These are phyloP conservation scores for Leccinum subtestaceum DNA, from an alignment of 768 basidiomycete genomes.

Conservation along the genomic window DNA sequence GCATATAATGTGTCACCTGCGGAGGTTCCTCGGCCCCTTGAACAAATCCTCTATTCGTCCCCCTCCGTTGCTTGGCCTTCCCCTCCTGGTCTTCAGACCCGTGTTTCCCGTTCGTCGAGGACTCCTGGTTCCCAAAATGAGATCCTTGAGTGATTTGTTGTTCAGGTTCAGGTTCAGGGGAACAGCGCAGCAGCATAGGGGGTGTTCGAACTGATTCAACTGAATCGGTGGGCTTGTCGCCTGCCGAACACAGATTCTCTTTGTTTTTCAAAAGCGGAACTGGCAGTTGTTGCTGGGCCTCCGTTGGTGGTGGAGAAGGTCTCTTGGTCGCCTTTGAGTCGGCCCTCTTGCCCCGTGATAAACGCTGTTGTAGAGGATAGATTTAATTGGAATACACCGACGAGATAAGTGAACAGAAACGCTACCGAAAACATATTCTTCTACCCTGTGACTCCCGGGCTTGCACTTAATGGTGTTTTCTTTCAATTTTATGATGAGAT, in stretches of 20 bases:
- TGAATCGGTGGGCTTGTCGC: neutral
- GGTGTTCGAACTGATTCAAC: too few relatives aligned
- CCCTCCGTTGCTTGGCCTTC: too few relatives aligned
- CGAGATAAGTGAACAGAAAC: neutral
- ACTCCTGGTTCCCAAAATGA: too few relatives aligned
- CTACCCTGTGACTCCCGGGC: too few relatives aligned
- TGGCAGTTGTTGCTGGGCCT: too few relatives aligned
- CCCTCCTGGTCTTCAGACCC: too few relatives aligned
- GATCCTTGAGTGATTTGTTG: neutral
- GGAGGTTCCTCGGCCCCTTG: neutral
- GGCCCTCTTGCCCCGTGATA: neutral
- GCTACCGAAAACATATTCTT: neutral
- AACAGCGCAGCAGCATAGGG: neutral
- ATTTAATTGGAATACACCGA: neutral
- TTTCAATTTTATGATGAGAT: neutral
- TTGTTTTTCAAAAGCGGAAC: neutral
- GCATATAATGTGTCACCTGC: too few relatives aligned
- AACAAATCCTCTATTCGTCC: neutral
- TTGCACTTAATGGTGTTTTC: neutral
- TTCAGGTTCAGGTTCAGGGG: neutral
- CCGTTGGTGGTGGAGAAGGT: neutral
- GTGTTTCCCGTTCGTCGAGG: too few relatives aligned
- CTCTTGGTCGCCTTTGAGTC: neutral
- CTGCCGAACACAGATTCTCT: neutral
- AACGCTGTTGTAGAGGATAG: neutral